A percentile compares a stretch with the other conserved stretches of the same genome.
Conservation (phyloP, 2,329 filamentous ascomycete species). For the Ophiostoma sp. region DNA sequence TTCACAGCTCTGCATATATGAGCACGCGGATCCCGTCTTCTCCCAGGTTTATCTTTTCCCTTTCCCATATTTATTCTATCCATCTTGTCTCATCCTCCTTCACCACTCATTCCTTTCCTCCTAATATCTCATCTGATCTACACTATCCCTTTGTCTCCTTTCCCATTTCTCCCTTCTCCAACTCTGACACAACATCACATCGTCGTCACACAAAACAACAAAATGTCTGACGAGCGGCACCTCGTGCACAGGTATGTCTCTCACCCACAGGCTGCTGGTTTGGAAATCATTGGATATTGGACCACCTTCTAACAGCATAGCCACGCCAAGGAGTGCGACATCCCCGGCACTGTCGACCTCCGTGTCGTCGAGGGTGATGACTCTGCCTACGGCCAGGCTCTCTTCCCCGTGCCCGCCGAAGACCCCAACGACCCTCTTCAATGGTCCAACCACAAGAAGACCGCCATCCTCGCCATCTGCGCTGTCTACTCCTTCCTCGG, state of each 20-base stretch:
- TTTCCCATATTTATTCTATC: not conserved
- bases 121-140: not conserved
- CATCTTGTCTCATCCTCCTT: not conserved
- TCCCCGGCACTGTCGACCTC: slow-evolving; percentile 32
- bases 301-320: slow-evolving; percentile 21
- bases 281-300: not conserved
- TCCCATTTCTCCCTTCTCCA: not conserved
- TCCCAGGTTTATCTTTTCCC: not conserved
- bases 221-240: not conserved
- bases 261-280: not conserved
- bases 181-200: not conserved
- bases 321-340: slow-evolving; percentile 31
- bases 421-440: slow-evolving; percentile 58
- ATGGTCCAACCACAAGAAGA: slow-evolving; percentile 54
- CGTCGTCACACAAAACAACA: not conserved
- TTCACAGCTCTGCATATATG: slow-evolving; percentile 1
- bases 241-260: slow-evolving; percentile 3
- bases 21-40: not conserved
- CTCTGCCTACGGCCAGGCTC: slow-evolving; percentile 54
- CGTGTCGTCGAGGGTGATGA: slow-evolving; percentile 50
- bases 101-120: not conserved
- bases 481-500: slow-evolving; percentile 55
- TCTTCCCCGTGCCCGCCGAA: slow-evolving; percentile 56
- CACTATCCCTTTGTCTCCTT: not conserved
- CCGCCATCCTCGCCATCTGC: slow-evolving; percentile 49